Conservation (phyloP, 352 stramenopile species). For the Elongisporangium prolatum region DNA sequence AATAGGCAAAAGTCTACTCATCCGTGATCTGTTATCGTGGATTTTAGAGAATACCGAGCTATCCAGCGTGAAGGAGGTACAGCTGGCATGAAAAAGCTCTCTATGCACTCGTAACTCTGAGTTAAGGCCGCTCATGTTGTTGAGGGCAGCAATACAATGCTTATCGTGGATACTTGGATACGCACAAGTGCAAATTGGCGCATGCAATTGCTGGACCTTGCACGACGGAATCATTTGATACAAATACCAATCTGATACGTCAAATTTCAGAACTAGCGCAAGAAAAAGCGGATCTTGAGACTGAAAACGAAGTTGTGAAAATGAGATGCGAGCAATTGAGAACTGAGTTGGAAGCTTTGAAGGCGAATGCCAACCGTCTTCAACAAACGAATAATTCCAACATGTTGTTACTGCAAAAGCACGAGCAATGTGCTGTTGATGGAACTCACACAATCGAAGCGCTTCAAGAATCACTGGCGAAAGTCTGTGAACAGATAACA, state of each 20-base stretch:
- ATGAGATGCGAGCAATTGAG: not conserved
- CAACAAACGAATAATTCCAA: not conserved
- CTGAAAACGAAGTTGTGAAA: not conserved
- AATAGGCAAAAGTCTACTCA: too few relatives aligned
- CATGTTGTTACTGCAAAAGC: not conserved
- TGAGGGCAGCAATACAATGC: not conserved
- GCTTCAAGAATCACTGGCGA: not conserved
- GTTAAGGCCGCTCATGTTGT: not conserved
- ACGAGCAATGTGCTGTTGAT: not conserved
- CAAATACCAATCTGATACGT: not conserved
- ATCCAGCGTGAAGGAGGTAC: not conserved
- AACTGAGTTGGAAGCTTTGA: not conserved
- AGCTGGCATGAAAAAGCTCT: not conserved
- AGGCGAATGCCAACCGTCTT: not conserved
- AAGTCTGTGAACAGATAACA: not conserved
- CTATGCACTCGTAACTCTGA: not conserved
- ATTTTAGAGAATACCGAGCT: not conserved
- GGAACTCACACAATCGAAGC: not conserved
- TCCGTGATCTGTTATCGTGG: not conserved
- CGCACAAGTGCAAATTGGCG: not conserved
- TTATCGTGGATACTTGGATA: not conserved
- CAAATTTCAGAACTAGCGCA: not conserved
- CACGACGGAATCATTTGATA: not conserved
- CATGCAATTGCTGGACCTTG: not conserved
- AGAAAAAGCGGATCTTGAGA: not conserved